Percentiles rank a stretch among this genome's conserved stretches.
These are phyloP conservation scores for Heimioporus sp. DNA, from an alignment of 768 basidiomycete genomes.

Conservation along the genomic window DNA sequence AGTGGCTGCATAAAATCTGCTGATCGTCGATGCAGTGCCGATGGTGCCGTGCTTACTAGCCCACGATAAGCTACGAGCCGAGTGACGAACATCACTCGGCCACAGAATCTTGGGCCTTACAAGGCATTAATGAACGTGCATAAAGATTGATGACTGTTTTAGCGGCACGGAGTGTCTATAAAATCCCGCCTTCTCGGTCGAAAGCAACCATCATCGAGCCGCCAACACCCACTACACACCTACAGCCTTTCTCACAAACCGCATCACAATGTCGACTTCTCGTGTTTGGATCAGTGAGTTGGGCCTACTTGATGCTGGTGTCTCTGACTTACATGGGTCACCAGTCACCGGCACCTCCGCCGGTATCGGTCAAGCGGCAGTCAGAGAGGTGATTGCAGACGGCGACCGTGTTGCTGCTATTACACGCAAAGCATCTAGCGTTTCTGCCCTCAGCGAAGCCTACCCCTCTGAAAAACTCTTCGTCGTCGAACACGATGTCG, in stretches of 20 bases:
- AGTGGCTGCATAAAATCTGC: too few species aligned
- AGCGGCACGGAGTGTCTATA: slow-evolving; percentile 4
- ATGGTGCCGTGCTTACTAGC: too few species aligned
- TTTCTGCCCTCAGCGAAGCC: slow-evolving; percentile 13
- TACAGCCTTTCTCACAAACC: neutral
- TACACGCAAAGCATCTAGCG: slow-evolving; percentile 22
- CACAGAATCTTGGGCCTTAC: neutral
- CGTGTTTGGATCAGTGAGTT: slow-evolving; percentile 24
- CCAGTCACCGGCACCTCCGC: slow-evolving; percentile 42
- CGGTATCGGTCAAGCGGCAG: slow-evolving; percentile 37
- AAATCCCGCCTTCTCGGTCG: neutral
- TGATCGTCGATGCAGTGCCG: too few species aligned
- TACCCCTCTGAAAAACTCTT: slow-evolving; percentile 23
- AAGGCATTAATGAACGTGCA: neutral
- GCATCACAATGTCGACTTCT: slow-evolving; percentile 15
- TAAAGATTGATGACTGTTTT: neutral
- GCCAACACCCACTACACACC: too few species aligned
- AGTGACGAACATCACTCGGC: too few species aligned
- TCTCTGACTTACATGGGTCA: neutral
- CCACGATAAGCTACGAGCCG: too few species aligned
- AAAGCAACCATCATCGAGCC: neutral
- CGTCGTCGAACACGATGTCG: slow-evolving; percentile 31
- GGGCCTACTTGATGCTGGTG: neutral
- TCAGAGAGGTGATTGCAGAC: slow-evolving; percentile 22
- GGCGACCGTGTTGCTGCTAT: slow-evolving; percentile 31